phyloP scores from a whole-genome alignment of 163 green algal genomes.

The Chlorella variabilis region DNA sequence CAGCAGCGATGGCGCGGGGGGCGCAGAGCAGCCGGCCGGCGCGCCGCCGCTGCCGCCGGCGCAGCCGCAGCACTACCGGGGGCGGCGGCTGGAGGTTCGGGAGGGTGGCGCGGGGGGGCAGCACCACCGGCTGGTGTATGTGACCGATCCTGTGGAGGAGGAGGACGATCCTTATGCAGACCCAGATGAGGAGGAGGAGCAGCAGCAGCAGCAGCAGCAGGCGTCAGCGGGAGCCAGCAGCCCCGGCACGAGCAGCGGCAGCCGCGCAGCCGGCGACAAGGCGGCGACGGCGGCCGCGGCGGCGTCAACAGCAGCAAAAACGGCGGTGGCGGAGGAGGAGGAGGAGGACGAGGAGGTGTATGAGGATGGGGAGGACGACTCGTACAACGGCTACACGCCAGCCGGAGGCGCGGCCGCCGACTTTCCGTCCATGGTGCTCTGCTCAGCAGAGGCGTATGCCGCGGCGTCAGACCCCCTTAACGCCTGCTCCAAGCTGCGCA shows the following conservation, averaged over 20 bases:
- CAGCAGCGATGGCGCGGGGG: background rate
- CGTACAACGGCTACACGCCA: background rate
- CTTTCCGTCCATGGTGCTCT: conserved; percentile 22
- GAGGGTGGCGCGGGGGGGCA: background rate
- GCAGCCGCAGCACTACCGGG: background rate
- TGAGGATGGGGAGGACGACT: background rate
- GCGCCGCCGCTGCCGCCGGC: background rate
- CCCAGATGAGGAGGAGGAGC: background rate
- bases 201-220: background rate
- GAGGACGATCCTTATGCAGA: conserved; percentile 15
- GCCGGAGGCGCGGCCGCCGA: background rate
- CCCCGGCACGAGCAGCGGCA: conserved; percentile 22
- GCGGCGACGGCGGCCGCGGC: too few relatives aligned
- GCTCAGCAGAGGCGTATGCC: conserved; percentile 28
- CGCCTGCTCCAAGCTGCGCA: conserved; percentile 43
- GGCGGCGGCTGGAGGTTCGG: background rate
- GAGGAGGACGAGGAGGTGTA: background rate
- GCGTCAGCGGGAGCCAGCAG: background rate
- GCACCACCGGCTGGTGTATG: background rate
- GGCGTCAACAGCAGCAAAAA: background rate
- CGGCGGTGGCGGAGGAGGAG: background rate
- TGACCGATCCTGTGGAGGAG: background rate
- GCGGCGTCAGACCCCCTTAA: conserved; percentile 43
- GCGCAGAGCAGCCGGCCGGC: background rate
- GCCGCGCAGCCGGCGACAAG: background rate